Conservation (phyloP, 2,329 filamentous ascomycete genomes). For the Coniochaeta hoffmannii region DNA sequence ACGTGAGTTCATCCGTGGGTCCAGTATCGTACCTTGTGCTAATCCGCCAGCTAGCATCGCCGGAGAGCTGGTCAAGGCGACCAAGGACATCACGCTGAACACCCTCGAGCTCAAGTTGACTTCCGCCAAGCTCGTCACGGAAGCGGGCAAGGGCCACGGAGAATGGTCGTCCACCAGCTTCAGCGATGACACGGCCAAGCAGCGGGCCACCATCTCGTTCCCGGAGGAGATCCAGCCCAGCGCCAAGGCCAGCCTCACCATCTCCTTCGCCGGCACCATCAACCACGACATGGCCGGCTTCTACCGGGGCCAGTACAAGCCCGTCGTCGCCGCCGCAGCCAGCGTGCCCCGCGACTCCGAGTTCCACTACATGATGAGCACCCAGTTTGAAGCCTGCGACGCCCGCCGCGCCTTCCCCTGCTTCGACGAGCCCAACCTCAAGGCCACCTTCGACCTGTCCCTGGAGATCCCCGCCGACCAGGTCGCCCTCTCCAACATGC, state of each 20-base stretch:
- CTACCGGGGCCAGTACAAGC: constrained; percentile 82
- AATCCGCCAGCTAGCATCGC: constrained; percentile 53
- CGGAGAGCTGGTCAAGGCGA: constrained; percentile 61
- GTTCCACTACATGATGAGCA: constrained; percentile 76
- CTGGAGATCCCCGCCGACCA: constrained; percentile 87
- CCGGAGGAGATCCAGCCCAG: constrained; percentile 58
- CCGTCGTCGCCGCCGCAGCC: constrained; percentile 63
- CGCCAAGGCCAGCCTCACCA: constrained; percentile 53
- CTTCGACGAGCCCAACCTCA: constrained; percentile 96
- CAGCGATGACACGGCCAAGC: constrained; percentile 73
- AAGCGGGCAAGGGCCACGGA: constrained; percentile 49
- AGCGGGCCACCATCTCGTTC: constrained; percentile 76
- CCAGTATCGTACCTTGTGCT: neutral
- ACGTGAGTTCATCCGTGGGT: constrained; percentile 29
- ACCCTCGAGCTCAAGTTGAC: constrained; percentile 74
- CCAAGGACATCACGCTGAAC: constrained; percentile 77
- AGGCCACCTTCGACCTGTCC: constrained; percentile 90
- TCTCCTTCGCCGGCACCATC: constrained; percentile 64
- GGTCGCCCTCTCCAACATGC: constrained; percentile 93
- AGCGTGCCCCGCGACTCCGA: constrained; percentile 70
- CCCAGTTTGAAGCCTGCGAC: constrained; percentile 95
- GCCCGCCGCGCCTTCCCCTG: constrained; percentile 93
- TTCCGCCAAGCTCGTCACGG: constrained; percentile 51
- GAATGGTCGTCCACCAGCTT: constrained; percentile 58
- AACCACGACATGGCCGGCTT: constrained; percentile 98